Base-by-base conservation (phyloP, 495 filamentous ascomycete species). In the Neurospora intermedia region DNA sequence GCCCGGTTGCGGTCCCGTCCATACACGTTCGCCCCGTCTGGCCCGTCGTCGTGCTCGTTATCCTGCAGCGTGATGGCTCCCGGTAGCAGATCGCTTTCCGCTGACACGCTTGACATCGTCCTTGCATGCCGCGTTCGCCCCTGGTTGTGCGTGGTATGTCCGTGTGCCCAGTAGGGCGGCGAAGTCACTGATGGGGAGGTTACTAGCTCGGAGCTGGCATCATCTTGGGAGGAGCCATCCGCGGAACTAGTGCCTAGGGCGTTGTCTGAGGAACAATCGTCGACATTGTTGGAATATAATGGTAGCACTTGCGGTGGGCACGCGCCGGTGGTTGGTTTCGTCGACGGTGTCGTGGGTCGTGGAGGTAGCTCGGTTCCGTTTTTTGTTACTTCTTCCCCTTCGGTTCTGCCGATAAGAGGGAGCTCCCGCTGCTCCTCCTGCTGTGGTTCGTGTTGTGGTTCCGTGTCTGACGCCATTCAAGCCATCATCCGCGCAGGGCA, bases 31-130 rank as follows among this genome's bases (percentile, higher is more conserved):
- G 75, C 72, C n/a, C 75, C 73, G 35, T 74, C 82, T 41, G 82
- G 80, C 18, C 76, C 77, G 16, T 81, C 82, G 72, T 81, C 81
- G 31, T 76, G 82, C 73, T 86, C 85, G 78, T 88, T 88, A 74
- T 89, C 87, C 48, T 82, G 83, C 69, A 89, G 76, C 18, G 81
- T 85, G 70, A 89, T 89, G 39, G 82, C 85, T 35, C 85, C 85
- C 4, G 76, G 74, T 0, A 80, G 78, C 1, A 82, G 74, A 16
- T 83, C 75, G n/a, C 85, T 86, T 35, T 87, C 85, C 70, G 77
- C 77, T 7, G 86, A 88, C 8, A 82, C 73, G 71, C 75, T 85
- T 15, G 86, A 85, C 10, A 80, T 42, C 11, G 73, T 78, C 18
- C 77, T 76, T 16, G 40, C 40, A 73, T 76, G 73, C 39, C 72